These are phyloP conservation scores for Pittosporum tobira DNA, from an alignment of 129 eudicot species.

Conservation along the genomic window DNA sequence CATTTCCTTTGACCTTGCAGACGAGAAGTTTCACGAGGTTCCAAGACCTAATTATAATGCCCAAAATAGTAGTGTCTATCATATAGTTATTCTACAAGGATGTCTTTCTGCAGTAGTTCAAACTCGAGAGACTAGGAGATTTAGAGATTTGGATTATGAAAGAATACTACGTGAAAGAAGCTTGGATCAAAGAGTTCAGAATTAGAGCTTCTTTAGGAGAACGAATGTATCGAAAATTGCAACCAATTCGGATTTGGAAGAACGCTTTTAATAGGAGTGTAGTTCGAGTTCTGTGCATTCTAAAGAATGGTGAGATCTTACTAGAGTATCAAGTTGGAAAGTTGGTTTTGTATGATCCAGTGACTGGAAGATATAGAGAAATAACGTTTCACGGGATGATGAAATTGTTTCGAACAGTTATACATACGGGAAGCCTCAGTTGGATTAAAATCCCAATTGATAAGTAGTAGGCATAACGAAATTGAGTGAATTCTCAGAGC, in stretches of 20 bases:
- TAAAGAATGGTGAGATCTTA: constrained; percentile 39
- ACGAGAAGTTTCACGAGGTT: constrained; percentile 37
- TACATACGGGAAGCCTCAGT: too few relatives aligned
- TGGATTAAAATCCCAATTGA: too few relatives aligned
- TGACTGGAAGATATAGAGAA: too few relatives aligned
- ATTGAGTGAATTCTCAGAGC: too few relatives aligned
- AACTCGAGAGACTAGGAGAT: constrained; percentile 14
- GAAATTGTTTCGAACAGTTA: too few relatives aligned
- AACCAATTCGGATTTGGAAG: constrained; percentile 13
- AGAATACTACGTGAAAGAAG: constrained; percentile 18
- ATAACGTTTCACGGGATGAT: too few relatives aligned
- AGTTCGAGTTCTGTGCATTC: constrained; percentile 10
- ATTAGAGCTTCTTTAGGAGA: constrained; percentile 7
- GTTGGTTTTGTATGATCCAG: constrained; percentile 51
- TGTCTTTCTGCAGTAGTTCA: constrained; percentile 41
- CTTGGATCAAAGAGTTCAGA: constrained; percentile 37
- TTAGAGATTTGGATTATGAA: constrained; percentile 51
- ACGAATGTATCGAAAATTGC: background rate
- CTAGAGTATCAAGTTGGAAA: constrained; percentile 35
- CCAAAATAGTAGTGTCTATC: constrained; percentile 27
- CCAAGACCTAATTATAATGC: constrained; percentile 19
- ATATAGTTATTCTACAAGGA: constrained; percentile 30
- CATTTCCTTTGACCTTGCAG: constrained; percentile 42
- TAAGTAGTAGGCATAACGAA: too few relatives aligned
- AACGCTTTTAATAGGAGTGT: background rate